Evolutionary conservation across 306 rosid species (phyloP).

Genomic region (Mimosa bimucronata): DNA sequence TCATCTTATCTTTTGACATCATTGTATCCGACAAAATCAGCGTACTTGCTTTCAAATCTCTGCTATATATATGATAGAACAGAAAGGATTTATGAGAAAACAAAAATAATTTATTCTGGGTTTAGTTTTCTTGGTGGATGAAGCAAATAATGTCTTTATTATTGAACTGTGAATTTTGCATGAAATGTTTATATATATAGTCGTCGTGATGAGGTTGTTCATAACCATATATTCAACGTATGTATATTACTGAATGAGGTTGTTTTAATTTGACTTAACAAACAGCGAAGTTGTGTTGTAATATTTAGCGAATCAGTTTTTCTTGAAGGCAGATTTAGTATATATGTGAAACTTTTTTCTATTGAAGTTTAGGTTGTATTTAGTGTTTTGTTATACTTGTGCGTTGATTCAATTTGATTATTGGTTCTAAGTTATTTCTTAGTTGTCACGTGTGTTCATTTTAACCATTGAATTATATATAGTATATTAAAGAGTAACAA

Average conservation of each 20-base stretch:
- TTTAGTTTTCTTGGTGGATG: background rate
- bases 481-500: background rate
- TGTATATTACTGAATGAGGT: background rate
- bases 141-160: background rate
- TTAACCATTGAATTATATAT: background rate
- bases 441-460: background rate
- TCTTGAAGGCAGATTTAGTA: background rate
- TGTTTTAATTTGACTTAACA: background rate
- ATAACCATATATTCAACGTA: background rate
- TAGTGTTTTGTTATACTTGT: background rate
- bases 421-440: background rate
- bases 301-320: background rate
- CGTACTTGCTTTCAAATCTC: background rate
- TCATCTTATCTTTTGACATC: background rate
- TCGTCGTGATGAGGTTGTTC: conserved; percentile 16
- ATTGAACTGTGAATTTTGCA: background rate
- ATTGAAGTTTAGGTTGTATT: background rate
- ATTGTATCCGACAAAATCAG: background rate
- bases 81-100: background rate
- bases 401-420: background rate
- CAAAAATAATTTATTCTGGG: background rate
- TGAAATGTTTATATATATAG: background rate
- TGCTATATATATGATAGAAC: too few relatives aligned
- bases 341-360: background rate
- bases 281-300: background rate